These are phyloP conservation scores for Lumnitzera littorea DNA, from an alignment of 345 rosid genomes.

Conservation along the genomic window DNA sequence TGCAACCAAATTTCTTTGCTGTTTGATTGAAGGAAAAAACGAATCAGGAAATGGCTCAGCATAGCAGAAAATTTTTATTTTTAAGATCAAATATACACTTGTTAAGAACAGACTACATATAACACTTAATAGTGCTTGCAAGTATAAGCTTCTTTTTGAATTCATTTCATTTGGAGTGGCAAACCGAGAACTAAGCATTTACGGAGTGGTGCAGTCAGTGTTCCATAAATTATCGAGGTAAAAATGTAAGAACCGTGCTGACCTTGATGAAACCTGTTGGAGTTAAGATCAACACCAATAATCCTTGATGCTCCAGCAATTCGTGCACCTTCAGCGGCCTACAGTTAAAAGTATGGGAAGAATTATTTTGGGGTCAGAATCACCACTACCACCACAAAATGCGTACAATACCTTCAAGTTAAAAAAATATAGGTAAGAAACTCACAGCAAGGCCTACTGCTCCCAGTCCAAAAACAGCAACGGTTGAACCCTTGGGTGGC, in stretches of 20 bases:
- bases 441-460: conserved; percentile 38
- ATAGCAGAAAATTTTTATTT: background rate
- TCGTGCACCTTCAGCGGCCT: conserved; percentile 42
- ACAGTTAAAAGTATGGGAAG: background rate
- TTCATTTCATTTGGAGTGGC: too few relatives aligned
- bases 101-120: too few relatives aligned
- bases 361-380: too few relatives aligned
- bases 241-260: background rate
- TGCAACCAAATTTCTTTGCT: conserved; percentile 35
- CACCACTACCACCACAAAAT: too few relatives aligned
- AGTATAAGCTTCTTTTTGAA: too few relatives aligned
- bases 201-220: too few relatives aligned
- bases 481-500: conserved; percentile 20
- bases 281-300: conserved; percentile 32
- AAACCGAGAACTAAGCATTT: too few relatives aligned
- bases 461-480: conserved; percentile 36
- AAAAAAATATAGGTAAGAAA: background rate
- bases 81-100: background rate
- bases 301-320: conserved; percentile 37
- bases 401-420: too few relatives aligned
- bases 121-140: too few relatives aligned
- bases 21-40: background rate
- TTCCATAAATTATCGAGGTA: background rate
- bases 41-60: background rate
- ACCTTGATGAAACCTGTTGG: conserved; percentile 28